These are phyloP conservation scores for Diaporthe sp. DNA, from an alignment of 2,329 filamentous ascomycete genomes.

Conservation along the genomic window DNA sequence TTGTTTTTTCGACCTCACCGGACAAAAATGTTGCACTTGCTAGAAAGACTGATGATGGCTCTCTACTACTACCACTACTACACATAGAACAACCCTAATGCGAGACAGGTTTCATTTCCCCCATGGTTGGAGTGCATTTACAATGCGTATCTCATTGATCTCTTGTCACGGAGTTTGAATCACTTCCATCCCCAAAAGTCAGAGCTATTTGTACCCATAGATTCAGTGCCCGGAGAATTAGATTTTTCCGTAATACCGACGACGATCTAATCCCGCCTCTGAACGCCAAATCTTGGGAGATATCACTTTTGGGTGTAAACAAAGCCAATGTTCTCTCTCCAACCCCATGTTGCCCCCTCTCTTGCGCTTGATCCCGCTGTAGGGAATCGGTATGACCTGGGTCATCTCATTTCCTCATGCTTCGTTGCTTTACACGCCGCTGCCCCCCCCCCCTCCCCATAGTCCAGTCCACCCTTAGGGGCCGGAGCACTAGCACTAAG, in stretches of 20 bases:
- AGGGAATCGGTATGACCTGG: conserved; percentile 4
- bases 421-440: background rate
- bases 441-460: background rate
- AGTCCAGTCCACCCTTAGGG: background rate
- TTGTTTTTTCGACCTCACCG: conserved; percentile 21
- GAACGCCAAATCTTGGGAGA: conserved; percentile 40
- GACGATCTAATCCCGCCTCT: conserved; percentile 38
- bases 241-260: conserved; percentile 38
- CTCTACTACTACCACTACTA: conserved; percentile 36
- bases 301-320: conserved; percentile 38
- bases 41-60: conserved; percentile 41
- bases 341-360: background rate
- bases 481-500: background rate
- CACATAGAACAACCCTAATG: conserved; percentile 41
- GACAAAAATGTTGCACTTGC: conserved; percentile 39
- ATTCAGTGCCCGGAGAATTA: conserved; percentile 39
- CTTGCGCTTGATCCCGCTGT: background rate
- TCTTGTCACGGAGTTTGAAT: background rate
- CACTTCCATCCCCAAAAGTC: background rate
- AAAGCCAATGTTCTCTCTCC: conserved; percentile 30
- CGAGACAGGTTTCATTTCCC: conserved; percentile 31
- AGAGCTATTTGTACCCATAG: background rate
- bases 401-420: conserved; percentile 27
- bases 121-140: background rate
- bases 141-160: background rate